These are phyloP conservation scores for Fusarium compactum DNA, from an alignment of 2,329 filamentous ascomycete genomes.

Conservation along the genomic window DNA sequence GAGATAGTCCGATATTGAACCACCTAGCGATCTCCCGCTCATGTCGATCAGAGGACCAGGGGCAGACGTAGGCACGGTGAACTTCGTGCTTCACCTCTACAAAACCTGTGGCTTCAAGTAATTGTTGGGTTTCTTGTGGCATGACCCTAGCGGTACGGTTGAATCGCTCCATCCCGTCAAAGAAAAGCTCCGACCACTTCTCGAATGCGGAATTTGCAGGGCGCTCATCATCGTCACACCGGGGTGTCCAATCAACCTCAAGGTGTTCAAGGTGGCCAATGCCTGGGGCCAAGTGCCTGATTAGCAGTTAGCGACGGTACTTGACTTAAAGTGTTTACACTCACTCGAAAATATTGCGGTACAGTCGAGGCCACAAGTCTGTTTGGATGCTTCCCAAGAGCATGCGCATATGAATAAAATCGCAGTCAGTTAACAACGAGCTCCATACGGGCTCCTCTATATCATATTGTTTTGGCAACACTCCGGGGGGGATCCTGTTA, in stretches of 20 bases:
- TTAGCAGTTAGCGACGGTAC: constrained; percentile 23
- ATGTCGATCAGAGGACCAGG: constrained; percentile 74
- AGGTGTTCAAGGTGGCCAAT: constrained; percentile 85
- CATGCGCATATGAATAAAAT: constrained; percentile 86
- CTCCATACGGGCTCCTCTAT: constrained; percentile 79
- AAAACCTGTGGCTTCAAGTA: constrained; percentile 79
- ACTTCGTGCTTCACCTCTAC: constrained; percentile 79
- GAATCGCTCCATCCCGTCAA: constrained; percentile 74
- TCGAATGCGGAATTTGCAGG: constrained; percentile 68
- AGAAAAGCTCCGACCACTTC: constrained; percentile 77
- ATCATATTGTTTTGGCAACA: constrained; percentile 70
- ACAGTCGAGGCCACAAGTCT: constrained; percentile 76
- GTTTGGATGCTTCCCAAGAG: constrained; percentile 80
- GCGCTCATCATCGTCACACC: constrained; percentile 75
- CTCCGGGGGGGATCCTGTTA: constrained; percentile 75
- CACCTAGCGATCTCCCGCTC: constrained; percentile 79
- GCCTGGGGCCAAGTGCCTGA: constrained; percentile 80
- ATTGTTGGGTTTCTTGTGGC: constrained; percentile 62
- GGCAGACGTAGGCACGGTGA: constrained; percentile 78
- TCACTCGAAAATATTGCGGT: constrained; percentile 75
- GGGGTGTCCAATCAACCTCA: constrained; percentile 86
- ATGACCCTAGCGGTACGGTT: constrained; percentile 74
- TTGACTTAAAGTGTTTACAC: constrained; percentile 44
- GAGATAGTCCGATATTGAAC: constrained; percentile 83
- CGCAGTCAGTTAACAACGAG: constrained; percentile 66